Conservation (phyloP, 495 filamentous ascomycete genomes). For the Neurospora sp. region DNA sequence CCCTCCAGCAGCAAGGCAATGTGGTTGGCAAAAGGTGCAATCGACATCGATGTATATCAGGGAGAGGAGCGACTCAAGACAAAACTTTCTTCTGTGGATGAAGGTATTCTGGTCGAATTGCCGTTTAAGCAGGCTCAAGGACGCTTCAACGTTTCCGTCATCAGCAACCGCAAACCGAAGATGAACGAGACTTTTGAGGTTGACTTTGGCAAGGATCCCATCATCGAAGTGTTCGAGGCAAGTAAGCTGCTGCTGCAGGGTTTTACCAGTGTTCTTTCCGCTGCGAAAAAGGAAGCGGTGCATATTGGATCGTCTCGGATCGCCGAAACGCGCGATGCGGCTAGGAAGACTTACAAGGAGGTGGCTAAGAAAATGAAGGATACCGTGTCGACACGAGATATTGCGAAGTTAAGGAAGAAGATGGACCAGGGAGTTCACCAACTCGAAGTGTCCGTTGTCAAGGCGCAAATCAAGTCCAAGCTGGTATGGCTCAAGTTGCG, state of each 20-base stretch:
- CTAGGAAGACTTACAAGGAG: conserved; percentile 20
- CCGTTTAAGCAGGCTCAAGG: conserved; percentile 29
- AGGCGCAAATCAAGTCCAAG: conserved; percentile 33
- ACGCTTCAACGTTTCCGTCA: conserved; percentile 31
- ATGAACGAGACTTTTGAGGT: conserved; percentile 37
- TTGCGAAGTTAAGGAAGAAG: conserved; percentile 12
- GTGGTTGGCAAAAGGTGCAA: conserved; percentile 32
- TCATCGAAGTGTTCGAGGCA: conserved; percentile 26
- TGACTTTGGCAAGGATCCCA: conserved; percentile 28
- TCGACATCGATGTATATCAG: conserved; percentile 34
- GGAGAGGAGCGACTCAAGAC: conserved; percentile 27
- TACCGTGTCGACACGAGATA: conserved; percentile 10
- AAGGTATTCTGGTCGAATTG: conserved; percentile 36
- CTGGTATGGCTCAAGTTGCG: conserved; percentile 38
- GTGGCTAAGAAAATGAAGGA: conserved; percentile 12
- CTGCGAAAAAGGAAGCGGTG: conserved; percentile 23
- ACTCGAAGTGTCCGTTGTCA: conserved; percentile 21
- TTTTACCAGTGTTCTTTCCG: conserved; percentile 23
- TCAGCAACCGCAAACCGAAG: conserved; percentile 32
- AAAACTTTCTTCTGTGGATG: conserved; percentile 31
- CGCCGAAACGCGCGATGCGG: conserved; percentile 22
- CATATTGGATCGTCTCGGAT: conserved; percentile 11
- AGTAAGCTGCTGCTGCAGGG: conserved; percentile 28
- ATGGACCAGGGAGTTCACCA: conserved; percentile 20
- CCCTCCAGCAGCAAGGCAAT: conserved; percentile 25